A percentile compares a stretch with the other conserved stretches of the same genome.
phyloP scores from a whole-genome alignment of 2,329 filamentous ascomycete genomes.

The Colletotrichum eleusines region DNA sequence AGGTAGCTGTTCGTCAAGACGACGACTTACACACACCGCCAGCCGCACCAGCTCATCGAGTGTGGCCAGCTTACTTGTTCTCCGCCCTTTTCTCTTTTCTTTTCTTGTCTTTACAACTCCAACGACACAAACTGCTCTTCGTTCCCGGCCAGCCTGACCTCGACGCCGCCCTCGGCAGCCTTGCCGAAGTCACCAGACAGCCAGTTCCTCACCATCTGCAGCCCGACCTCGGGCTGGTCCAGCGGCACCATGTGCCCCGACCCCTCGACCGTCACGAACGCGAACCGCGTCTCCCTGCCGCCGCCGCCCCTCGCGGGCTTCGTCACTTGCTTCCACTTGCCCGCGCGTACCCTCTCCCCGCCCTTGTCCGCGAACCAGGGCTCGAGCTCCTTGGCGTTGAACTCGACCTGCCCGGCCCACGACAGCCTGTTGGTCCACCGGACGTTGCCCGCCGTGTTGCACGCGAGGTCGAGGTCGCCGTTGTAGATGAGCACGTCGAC shows the following conservation, averaged over 20 bases:
- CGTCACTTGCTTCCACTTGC: constrained; percentile 33
- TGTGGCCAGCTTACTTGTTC: too few relatives aligned
- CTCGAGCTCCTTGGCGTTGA: constrained; percentile 49
- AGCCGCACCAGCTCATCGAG: background rate
- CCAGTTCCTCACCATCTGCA: constrained; percentile 43
- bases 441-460: constrained; percentile 46
- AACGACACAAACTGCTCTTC: constrained; percentile 14
- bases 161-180: constrained; percentile 9
- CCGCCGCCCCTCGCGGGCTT: constrained; percentile 10
- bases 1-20: background rate
- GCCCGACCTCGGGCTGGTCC: constrained; percentile 41
- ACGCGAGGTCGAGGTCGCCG: constrained; percentile 44
- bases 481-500: constrained; percentile 45
- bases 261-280: constrained; percentile 50
- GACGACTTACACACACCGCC: background rate
- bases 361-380: constrained; percentile 32
- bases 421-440: constrained; percentile 54
- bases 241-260: constrained; percentile 56
- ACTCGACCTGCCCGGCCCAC: constrained; percentile 59
- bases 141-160: background rate
- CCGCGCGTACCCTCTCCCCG: constrained; percentile 24
- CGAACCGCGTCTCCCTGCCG: constrained; percentile 33
- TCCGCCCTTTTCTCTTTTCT: too few relatives aligned
- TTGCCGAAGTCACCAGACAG: constrained; percentile 29
- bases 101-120: constrained; percentile 26